Evolutionary conservation across 495 filamentous ascomycete genomes (phyloP).

Genomic region (Penicillium steckii): DNA sequence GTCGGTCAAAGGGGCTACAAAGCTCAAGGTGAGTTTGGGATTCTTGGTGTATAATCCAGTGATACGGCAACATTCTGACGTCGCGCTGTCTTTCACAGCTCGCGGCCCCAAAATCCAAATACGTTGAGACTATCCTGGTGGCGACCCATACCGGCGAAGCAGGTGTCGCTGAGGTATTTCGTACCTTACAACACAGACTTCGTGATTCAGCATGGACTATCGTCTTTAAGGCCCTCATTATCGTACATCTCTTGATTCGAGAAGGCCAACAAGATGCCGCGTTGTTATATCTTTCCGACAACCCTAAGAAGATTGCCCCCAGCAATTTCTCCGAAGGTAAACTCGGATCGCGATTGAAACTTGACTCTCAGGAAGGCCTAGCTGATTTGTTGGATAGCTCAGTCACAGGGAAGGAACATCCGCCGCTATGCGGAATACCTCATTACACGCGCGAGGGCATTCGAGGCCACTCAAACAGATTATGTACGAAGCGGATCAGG

Average conservation of each 20-base stretch:
- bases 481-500: conserved; percentile 83
- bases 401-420: conserved; percentile 94
- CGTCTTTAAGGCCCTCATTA: conserved; percentile 94
- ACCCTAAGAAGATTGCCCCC: conserved; percentile 80
- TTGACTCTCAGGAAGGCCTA: neutral
- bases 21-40: conserved; percentile 72
- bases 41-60: neutral
- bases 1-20: conserved; percentile 89
- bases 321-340: conserved; percentile 89
- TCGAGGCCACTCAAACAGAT: conserved; percentile 79
- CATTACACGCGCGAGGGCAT: conserved; percentile 76
- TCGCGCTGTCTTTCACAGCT: conserved; percentile 53
- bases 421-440: conserved; percentile 88
- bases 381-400: conserved; percentile 50
- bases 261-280: conserved; percentile 91
- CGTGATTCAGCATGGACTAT: conserved; percentile 97
- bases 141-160: conserved; percentile 95
- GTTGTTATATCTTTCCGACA: conserved; percentile 77
- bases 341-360: conserved; percentile 24
- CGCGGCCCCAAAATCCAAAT: conserved; percentile 97
- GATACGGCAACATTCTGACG: neutral
- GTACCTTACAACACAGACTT: conserved; percentile 81
- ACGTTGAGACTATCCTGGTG: conserved; percentile 96
- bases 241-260: conserved; percentile 94
- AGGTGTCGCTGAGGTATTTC: conserved; percentile 93